Base-by-base conservation (phyloP, 1,284 basidiomycete genomes). In the Kwoniella shivajii region DNA sequence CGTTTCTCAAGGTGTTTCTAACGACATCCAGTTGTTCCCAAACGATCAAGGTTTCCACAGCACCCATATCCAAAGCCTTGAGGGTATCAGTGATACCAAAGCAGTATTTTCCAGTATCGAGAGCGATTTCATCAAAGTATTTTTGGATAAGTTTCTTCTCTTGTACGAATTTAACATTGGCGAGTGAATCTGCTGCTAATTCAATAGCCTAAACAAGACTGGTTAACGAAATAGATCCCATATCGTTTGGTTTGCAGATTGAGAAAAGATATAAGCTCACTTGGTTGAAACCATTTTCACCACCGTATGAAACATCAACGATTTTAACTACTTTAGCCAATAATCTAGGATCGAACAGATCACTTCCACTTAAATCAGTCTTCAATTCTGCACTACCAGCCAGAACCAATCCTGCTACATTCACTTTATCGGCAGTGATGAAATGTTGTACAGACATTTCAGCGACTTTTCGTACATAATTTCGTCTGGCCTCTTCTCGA, bases 361-460 rank as follows among this genome's bases (percentile, higher is more conserved):
- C 96, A 75, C 89, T 92, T 80, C 90, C 90, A 69, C 90, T 89
- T 61, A 99, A 84, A 77, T 98, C 96, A 24, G 92, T 98, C 82
- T 99, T 99, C 84, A 99, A 94, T 78, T 99, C 96, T 56, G 96
- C 96, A 67, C 88, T 91, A 78, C 96, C 96, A 41, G 96, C 96
- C 16, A 99, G 84, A n/a, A 99, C 92, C 51, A 99, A 81, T 48
- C 96, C 96, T 49, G 90, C 89, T 27, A 96, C 92, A 76, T 99
- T 99, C 80, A 98, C 94, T 79, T 96, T 97, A 83, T 99, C 96
- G 78, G 87, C 88, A 44, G 93, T 93, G 78, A 99, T 97, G 77
- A 92, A 99, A 79, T 98, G 93, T 80, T 98, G 94, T 9, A 98
- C 94, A 2, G 96, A 93, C 55, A 87, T 82, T 79, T 99, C 95